phyloP scores from a whole-genome alignment of 2,329 filamentous ascomycete species.

The Cadophora sp. region DNA sequence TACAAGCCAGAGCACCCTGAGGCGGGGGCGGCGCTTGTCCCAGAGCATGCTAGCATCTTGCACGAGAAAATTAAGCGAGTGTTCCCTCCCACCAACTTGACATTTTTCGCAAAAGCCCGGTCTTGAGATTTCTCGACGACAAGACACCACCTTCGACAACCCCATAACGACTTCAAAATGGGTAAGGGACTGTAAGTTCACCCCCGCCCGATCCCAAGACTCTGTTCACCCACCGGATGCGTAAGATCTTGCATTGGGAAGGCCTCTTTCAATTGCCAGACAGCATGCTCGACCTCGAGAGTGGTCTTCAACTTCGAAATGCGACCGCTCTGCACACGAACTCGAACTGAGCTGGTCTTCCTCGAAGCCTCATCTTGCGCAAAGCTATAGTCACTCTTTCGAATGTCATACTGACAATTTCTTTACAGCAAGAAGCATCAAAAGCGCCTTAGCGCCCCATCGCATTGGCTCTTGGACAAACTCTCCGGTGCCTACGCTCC shows the following conservation, averaged over 20 bases:
- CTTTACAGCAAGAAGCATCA: slow-evolving; percentile 92
- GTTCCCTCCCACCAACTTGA: slow-evolving; percentile 6
- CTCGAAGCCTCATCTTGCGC: background rate
- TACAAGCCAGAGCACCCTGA: no score
- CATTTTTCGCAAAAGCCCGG: background rate
- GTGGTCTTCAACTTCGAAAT: background rate
- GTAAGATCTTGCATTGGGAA: background rate
- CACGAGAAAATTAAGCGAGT: background rate
- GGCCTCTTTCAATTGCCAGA: background rate
- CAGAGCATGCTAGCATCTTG: background rate
- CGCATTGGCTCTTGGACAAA: slow-evolving; percentile 99
- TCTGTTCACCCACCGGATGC: no score
- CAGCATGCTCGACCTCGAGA: background rate
- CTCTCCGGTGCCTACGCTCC: slow-evolving; percentile 88
- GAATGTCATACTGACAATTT: slow-evolving; percentile 28
- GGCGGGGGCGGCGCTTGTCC: slow-evolving; percentile 1
- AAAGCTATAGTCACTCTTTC: background rate
- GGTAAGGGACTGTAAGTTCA: slow-evolving; percentile 55
- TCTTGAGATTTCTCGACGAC: slow-evolving; percentile 1
- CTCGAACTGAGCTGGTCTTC: background rate
- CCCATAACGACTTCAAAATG: slow-evolving; percentile 46
- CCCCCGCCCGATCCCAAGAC: no score
- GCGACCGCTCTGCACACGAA: background rate
- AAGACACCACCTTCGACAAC: slow-evolving; percentile 18
- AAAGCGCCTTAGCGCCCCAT: slow-evolving; percentile 98